Conservation (phyloP, 139 green algal genomes). For the Edaphochlamys debaryana region DNA sequence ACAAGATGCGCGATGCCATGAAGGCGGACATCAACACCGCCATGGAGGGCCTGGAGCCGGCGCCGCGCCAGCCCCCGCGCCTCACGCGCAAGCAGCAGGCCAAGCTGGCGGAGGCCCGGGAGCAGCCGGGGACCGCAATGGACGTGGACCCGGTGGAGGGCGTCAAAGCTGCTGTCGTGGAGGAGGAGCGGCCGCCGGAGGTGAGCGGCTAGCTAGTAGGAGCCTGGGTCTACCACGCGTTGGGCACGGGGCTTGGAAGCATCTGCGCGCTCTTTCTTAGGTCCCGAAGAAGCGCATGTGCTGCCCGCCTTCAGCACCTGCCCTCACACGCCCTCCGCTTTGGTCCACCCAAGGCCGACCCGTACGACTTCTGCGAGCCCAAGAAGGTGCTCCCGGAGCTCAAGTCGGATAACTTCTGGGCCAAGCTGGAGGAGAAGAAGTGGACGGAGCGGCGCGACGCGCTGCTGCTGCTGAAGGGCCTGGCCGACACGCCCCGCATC, state of each 20-base stretch:
- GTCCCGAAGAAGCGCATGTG: no score
- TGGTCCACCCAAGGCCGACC: slow-evolving; percentile 78
- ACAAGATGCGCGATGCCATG: slow-evolving; percentile 91
- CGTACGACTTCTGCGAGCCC: slow-evolving; percentile 85
- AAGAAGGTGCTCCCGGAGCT: slow-evolving; percentile 60
- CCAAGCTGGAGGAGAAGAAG: slow-evolving; percentile 83
- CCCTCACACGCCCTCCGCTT: no score
- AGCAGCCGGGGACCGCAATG: not conserved
- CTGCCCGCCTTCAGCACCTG: no score
- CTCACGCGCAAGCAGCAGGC: slow-evolving; percentile 78
- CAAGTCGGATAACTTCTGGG: slow-evolving; percentile 78
- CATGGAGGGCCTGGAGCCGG: slow-evolving; percentile 32
- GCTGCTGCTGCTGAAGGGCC: slow-evolving; percentile 69
- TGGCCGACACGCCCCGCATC: slow-evolving; percentile 62
- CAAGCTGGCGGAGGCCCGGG: slow-evolving; percentile 33
- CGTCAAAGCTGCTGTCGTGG: slow-evolving; percentile 3
- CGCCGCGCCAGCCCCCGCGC: slow-evolving; percentile 61
- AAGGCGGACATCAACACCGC: slow-evolving; percentile 83
- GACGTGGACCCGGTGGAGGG: not conserved
- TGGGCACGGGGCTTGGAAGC: no score
- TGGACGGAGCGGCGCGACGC: slow-evolving; percentile 87
- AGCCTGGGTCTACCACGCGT: no score
- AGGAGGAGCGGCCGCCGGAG: slow-evolving; percentile 34
- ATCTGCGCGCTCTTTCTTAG: no score
- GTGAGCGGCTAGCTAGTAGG: no score